These are phyloP conservation scores for Dioscorea alata DNA, from an alignment of 106 monocot species.

Conservation along the genomic window DNA sequence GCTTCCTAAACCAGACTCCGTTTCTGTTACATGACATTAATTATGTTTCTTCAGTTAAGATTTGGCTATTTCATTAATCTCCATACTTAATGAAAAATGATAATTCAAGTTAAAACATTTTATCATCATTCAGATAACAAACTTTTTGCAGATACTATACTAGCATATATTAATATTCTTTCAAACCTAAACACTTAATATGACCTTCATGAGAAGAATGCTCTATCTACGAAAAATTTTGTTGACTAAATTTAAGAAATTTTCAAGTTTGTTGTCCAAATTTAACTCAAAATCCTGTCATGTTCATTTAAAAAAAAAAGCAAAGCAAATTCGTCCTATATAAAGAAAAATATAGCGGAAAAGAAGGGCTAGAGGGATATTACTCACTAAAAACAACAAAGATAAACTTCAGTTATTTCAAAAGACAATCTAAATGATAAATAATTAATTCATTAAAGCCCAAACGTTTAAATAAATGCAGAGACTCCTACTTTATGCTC, in stretches of 20 bases:
- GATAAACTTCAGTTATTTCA: too few species aligned
- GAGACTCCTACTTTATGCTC: too few species aligned
- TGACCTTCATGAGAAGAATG: neutral
- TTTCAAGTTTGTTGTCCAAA: too few species aligned
- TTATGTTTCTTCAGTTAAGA: conserved; percentile 59
- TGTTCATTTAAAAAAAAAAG: neutral
- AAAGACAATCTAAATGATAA: too few species aligned
- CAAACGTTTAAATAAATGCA: too few species aligned
- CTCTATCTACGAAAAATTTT: neutral
- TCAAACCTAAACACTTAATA: neutral
- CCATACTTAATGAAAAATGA: conserved; percentile 6
- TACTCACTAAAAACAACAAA: too few species aligned
- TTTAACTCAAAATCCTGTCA: neutral
- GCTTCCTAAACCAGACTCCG: conserved; percentile 98
- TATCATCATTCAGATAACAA: neutral
- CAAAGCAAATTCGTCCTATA: neutral
- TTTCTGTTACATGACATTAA: conserved; percentile 87
- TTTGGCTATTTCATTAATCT: conserved; percentile 29
- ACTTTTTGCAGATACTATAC: neutral
- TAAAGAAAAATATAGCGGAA: neutral
- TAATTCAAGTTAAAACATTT: conserved; percentile 9
- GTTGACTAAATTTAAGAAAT: neutral
- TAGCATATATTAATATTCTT: neutral
- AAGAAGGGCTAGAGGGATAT: too few species aligned
- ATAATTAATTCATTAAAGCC: too few species aligned